phyloP scores from a whole-genome alignment of 2,329 filamentous ascomycete genomes.

The Colletotrichum spinosum region DNA sequence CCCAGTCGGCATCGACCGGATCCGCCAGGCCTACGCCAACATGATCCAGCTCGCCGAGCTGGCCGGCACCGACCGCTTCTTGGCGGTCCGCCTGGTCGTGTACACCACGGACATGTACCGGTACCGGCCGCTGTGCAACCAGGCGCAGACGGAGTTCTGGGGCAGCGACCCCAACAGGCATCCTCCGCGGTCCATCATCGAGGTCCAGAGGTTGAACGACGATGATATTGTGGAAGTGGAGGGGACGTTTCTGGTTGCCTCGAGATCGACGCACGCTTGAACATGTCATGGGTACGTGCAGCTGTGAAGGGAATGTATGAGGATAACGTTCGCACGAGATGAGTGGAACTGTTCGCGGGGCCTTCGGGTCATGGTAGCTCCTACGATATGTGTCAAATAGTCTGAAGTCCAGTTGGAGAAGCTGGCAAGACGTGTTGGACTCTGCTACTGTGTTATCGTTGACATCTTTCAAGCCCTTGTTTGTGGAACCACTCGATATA shows the following conservation, averaged over 20 bases:
- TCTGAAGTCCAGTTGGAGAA: too few species aligned
- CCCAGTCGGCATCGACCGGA: constrained; percentile 42
- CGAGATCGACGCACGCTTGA: not conserved
- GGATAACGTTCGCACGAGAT: too few species aligned
- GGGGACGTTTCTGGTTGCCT: constrained; percentile 42
- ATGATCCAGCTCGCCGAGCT: constrained; percentile 46
- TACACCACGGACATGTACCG: constrained; percentile 49
- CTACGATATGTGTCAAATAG: too few species aligned
- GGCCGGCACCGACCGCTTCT: constrained; percentile 41
- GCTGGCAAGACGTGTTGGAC: too few species aligned
- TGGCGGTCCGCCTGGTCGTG: constrained; percentile 42
- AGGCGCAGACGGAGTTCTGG: constrained; percentile 47
- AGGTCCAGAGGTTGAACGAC: constrained; percentile 47
- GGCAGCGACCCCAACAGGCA: constrained; percentile 43
- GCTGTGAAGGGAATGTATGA: too few species aligned
- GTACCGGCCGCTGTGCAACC: constrained; percentile 47
- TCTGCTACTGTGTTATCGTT: too few species aligned
- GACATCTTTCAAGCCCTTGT: too few species aligned
- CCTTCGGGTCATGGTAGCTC: too few species aligned
- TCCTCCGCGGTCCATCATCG: constrained; percentile 47
- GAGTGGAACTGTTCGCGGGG: too few species aligned
- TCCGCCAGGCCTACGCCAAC: constrained; percentile 48
- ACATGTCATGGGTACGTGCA: too few species aligned
- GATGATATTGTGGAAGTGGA: constrained; percentile 49
- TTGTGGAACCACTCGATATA: too few species aligned